Evolutionary conservation across 208 protist species (phyloP).

Genomic region (Crithidia bombi): DNA sequence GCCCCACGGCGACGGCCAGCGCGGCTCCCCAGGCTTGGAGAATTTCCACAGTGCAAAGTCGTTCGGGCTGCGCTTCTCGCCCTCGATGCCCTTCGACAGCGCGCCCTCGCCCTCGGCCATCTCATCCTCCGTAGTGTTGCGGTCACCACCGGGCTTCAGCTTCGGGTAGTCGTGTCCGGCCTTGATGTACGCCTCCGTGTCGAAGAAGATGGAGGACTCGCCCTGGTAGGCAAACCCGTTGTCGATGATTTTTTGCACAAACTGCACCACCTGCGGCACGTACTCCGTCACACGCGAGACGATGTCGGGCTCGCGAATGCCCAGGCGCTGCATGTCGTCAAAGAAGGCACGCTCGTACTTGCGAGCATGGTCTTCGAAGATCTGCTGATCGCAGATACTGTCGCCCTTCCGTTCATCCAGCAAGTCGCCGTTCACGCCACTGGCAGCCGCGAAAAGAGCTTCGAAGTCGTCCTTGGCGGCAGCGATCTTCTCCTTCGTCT

Average conservation of each 20-base stretch:
- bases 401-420: conserved; percentile 78
- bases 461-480: conserved; percentile 51
- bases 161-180: conserved; percentile 95
- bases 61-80: conserved; percentile 89
- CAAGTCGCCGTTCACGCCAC: conserved; percentile 78
- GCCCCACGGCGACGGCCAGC: conserved; percentile 94
- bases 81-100: conserved; percentile 49
- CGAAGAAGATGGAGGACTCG: conserved; percentile 96
- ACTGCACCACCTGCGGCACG: conserved; percentile 95
- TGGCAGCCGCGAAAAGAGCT: conserved; percentile 59
- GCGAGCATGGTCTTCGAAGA: conserved; percentile 89
- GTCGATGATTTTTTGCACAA: conserved; percentile 94
- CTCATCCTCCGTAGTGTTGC: conserved; percentile 81
- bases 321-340: conserved; percentile 92
- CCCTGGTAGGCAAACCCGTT: conserved; percentile 96
- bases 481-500: conserved; percentile 64
- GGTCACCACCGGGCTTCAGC: conserved; percentile 65
- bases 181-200: conserved; percentile 85
- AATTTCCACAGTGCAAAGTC: conserved; percentile 99
- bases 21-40: conserved; percentile 93
- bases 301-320: conserved; percentile 89
- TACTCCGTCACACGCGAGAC: conserved; percentile 98
- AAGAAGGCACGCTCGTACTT: conserved; percentile 94
- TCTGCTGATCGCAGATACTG: conserved; percentile 71
- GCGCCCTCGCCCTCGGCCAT: conserved; percentile 94